phyloP scores from a whole-genome alignment of 306 rosid species.

The Clitoria ternatea region DNA sequence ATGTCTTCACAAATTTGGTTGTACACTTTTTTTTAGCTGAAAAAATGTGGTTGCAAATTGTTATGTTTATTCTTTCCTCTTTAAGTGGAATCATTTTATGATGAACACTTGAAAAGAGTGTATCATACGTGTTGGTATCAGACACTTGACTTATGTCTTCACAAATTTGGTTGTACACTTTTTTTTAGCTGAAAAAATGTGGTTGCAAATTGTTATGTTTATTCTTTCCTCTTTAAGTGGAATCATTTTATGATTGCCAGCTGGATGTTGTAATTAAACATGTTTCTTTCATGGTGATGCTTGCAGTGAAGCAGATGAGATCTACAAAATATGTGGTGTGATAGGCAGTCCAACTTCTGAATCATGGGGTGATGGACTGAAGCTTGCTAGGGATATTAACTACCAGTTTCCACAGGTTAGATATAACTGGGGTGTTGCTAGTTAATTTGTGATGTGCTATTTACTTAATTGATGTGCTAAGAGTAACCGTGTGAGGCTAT shows the following conservation, averaged over 20 bases:
- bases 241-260: background rate
- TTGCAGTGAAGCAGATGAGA: slow-evolving; percentile 89
- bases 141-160: no score
- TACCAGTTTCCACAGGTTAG: slow-evolving; percentile 89
- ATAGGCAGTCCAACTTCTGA: slow-evolving; percentile 81
- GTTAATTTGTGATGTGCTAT: background rate
- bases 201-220: background rate
- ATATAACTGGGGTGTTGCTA: background rate
- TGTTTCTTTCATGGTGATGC: background rate
- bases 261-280: background rate
- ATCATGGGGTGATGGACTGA: slow-evolving; percentile 83
- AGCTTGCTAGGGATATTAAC: slow-evolving; percentile 83
- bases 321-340: slow-evolving; percentile 86
- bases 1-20: background rate
- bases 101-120: no score
- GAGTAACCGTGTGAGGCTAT: background rate
- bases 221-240: background rate
- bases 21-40: background rate
- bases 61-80: background rate
- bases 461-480: background rate
- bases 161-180: background rate
- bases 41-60: background rate
- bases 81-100: background rate
- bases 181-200: background rate
- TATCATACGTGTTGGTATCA: no score